Base-by-base conservation (phyloP, 345 rosid species). In the Laguncularia racemosa region DNA sequence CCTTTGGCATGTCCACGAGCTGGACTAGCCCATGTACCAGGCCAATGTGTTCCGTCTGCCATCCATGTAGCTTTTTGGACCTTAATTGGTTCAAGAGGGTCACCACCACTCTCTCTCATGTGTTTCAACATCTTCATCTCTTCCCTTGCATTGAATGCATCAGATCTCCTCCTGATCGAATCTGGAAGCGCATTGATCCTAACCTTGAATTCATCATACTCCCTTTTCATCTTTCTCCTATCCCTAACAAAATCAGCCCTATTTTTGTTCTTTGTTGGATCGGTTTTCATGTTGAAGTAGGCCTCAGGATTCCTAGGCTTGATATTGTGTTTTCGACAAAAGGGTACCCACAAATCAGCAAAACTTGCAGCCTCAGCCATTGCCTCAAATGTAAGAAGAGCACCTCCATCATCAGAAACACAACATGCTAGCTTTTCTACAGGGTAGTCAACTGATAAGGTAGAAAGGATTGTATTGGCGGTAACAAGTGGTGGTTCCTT, bases 21-120 rank as follows among this genome's bases (percentile, higher is more conserved):
- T 3, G 88, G 45, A 16, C 47, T 14, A 12, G 85, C 21, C 97
- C 97, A 93, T 28, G 91, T 72, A 60, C 95, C 99, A 0, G 96
- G 96, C 99, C 99, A 93, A 53, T 93, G 96, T 46, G 92, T 93
- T 46, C 99, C 99, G 61, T 93, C 97, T 13, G 97, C 99, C 99
- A 93, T 89, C 99, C 99, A 89, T 8, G 99, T 93, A 16, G 95
- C 97, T 69, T 80, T 93, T 14, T 52, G 81, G 56, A 87, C 78
- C 71, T 81, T 87, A 0, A 84, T 65, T 0, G 82, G 86, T 69
- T 93, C 97, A 20, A 71, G 58, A 2, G 89, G 88, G 60, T 89
- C 96, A 45, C 64, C 85, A 0, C 85, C 91, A 12, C 73, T 80
- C 72, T 93, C 97, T 55, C 90, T 77, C 77, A 74, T 81, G 59